Base-by-base conservation (phyloP, 2,329 filamentous ascomycete species). In the Neopestalotiopsis sp. region DNA sequence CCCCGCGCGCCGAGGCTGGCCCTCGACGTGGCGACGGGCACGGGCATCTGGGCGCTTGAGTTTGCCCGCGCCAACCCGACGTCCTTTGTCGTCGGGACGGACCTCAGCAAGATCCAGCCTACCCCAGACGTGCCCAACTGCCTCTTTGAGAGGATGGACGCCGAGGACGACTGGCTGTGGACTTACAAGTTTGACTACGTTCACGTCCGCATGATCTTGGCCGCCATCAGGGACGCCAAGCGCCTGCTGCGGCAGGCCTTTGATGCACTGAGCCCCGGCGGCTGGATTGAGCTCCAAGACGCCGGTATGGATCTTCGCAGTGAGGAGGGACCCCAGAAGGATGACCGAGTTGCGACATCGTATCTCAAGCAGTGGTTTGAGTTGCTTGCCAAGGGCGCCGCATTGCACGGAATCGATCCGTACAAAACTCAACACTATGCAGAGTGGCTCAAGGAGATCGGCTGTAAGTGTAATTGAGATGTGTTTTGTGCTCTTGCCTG, bases 11-110 rank as follows among this genome's bases (percentile, higher is more conserved):
- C 64, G 4, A 56, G 34, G 14, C 45, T 66, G 20, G 64, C 52
- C 12, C 64, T 57, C n/a, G 64, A 66, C 34, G 64, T 66, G 1
- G 64, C 64, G 4, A 66, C 64, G 10, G 64, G 64, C 10, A 66
- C 64, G 3, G 64, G 64, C 10, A 66, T 66, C 12, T 66, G 64
- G 64, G 64, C 64, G 13, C 34, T 66, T 12, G 64, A 66, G 30
- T 66, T 38, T 40, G 67, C 67, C 7, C 60, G 67, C 4, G 61
- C 67, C 17, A 68, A 68, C 45, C 67, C 67, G 3, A 68, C 61
- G 12, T 66, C 64, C 9, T 66, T 66, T 58, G 64, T 66, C 24
- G 32, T 66, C 17, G 64, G 64, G 9, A 66, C 64, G 14, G 64
- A 66, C 32, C 49, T 66, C 2, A 66, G 64, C 49, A 56, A 66